Conservation (phyloP, 768 basidiomycete genomes). For the Amanita pallidorosea region DNA sequence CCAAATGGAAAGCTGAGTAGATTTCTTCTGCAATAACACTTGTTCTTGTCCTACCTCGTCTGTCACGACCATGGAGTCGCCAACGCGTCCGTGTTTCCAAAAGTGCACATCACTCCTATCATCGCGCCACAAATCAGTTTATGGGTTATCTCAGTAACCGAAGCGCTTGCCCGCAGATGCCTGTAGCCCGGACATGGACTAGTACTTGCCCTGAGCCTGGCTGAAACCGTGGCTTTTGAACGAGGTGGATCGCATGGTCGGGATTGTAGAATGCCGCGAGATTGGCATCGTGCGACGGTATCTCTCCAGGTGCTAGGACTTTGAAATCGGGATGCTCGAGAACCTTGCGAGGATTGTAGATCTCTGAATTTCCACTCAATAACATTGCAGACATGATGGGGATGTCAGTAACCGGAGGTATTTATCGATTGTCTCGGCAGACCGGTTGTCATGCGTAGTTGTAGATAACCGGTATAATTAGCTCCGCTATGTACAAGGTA, state of each 20-base stretch:
- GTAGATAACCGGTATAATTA: constrained; percentile 5
- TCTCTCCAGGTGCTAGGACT: constrained; percentile 38
- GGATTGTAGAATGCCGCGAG: constrained; percentile 61
- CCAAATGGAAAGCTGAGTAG: not conserved
- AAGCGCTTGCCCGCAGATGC: constrained; percentile 51
- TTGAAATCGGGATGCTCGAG: constrained; percentile 46
- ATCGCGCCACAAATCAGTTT: not conserved
- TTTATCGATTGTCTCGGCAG: not conserved
- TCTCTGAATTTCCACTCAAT: constrained; percentile 27
- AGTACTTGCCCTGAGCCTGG: constrained; percentile 59
- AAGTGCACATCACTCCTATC: constrained; percentile 63
- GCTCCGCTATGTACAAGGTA: constrained; percentile 2
- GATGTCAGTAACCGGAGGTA: not conserved
- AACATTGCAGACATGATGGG: constrained; percentile 17
- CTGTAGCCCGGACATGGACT: constrained; percentile 55
- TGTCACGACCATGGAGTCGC: constrained; percentile 60
- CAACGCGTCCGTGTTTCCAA: constrained; percentile 61
- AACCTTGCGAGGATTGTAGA: constrained; percentile 46
- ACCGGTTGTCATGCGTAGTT: not conserved
- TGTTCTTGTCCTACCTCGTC: constrained; percentile 35
- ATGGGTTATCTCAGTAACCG: not conserved
- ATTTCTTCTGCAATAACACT: not conserved
- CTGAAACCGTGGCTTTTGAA: constrained; percentile 49
- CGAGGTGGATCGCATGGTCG: constrained; percentile 51
- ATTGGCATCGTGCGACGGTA: constrained; percentile 35